Evolutionary conservation across 345 rosid species (phyloP), one percentile per base, ranked within the genome.

Genomic region (Isatis tinctoria): DNA sequence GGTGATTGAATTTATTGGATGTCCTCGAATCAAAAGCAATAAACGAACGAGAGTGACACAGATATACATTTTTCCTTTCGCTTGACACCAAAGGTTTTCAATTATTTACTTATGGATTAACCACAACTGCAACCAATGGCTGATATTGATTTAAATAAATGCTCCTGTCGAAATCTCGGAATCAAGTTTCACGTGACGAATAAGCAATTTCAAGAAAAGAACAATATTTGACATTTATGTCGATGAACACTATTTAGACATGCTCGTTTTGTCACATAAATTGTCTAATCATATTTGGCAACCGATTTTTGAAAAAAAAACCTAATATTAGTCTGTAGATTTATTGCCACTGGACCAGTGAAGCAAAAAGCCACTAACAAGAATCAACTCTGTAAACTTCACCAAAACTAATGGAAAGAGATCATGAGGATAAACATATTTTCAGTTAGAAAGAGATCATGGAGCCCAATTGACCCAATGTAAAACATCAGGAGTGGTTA

Each of bases 131-230:
- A 72, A 72, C 3, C 12, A 65, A 24, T 39, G 71, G 72, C 49
- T 74, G 40, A 63, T 13, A 39, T 28, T 49, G 35, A 13, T 60
- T 48, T 36, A 1, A 13, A 7, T 11, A 22, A 3, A 12, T 36
- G 36, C 65, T 2, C 4, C 17, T 54, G 22, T 49, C 63, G 27
- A 60, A 37, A 20, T 40, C 41, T 67, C 22, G 37, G 41, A 5
- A 53, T 62, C 65, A 75, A 69, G 65, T 69, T 61, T 44, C 79
- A 69, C 58, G 74, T 75, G 79, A 69, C 69, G 59, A 63, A 41
- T 35, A 51, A 61, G 24, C 54, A 10, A 10, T 10, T 20, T 39
- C 45, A 59, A 41, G 45, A 32, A 32, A 35, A 39, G 1, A 61
- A 52, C 65, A 53, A 33, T 40, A 16, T 14, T 43, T n/a, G 64